A percentile compares a stretch with the other conserved stretches of the same genome.
Evolutionary conservation across 768 basidiomycete genomes (phyloP).

Genomic region (Lactarius hatsudake): DNA sequence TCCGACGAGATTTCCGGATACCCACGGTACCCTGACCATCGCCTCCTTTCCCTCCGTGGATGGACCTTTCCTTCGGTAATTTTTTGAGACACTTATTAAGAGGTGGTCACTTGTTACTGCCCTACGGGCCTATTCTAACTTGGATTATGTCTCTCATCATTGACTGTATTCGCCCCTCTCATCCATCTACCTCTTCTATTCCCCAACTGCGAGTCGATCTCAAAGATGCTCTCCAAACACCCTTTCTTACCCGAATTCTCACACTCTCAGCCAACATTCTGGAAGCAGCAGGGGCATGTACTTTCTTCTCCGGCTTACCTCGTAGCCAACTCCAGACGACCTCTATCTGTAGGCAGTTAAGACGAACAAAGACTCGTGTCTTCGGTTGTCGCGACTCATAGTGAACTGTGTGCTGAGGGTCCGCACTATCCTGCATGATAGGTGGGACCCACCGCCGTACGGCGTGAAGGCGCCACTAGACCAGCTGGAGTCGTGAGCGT

Average conservation of each 20-base stretch:
- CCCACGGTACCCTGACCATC: background rate
- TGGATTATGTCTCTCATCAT: background rate
- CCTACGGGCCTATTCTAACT: background rate
- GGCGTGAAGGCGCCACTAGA: constrained; percentile 5
- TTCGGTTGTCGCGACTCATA: background rate
- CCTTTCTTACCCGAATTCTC: background rate
- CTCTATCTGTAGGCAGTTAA: background rate
- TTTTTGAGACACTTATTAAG: background rate
- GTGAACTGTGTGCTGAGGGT: background rate
- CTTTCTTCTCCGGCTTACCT: background rate
- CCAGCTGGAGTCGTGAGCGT: constrained; percentile 7
- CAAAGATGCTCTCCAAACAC: background rate
- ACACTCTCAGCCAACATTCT: background rate
- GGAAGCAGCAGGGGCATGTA: background rate
- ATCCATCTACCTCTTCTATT: background rate
- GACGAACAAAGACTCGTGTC: background rate
- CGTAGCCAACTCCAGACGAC: background rate
- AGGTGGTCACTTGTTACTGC: background rate
- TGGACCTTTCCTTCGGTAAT: background rate
- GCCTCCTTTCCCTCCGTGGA: background rate
- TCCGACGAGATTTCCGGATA: background rate
- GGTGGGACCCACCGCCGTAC: constrained; percentile 13
- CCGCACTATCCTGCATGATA: constrained; percentile 1
- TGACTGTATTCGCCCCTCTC: background rate
- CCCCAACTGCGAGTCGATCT: background rate